Conservation (phyloP, 1,139 yeast genomes). For the Suhomyces anneliseae region DNA sequence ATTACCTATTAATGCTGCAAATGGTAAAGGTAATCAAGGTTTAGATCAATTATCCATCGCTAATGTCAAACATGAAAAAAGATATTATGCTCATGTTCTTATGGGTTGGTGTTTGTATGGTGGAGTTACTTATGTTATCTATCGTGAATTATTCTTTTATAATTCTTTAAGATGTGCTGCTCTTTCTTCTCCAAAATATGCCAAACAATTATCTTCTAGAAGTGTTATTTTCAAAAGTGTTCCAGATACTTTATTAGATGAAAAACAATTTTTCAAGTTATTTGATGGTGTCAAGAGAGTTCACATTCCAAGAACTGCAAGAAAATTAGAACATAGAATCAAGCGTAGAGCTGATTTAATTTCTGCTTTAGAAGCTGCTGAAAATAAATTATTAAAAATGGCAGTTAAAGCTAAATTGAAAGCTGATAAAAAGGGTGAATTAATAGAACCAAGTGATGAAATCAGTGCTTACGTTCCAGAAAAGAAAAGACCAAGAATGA, state of each 20-base stretch:
- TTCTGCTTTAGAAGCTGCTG: constrained; percentile 66
- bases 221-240: constrained; percentile 80
- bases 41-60: constrained; percentile 78
- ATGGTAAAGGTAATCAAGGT: constrained; percentile 59
- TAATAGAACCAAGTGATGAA: constrained; percentile 49
- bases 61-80: constrained; percentile 54
- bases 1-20: constrained; percentile 64
- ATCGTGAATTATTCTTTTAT: constrained; percentile 80
- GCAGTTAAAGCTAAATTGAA: constrained; percentile 65
- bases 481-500: constrained; percentile 75
- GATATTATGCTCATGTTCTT: constrained; percentile 86
- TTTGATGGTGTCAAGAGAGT: constrained; percentile 74
- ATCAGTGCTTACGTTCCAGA: constrained; percentile 68
- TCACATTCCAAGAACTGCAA: constrained; percentile 70
- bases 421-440: constrained; percentile 59
- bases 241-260: constrained; percentile 66
- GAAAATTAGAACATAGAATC: constrained; percentile 57
- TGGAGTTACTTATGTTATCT: constrained; percentile 63
- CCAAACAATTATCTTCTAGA: constrained; percentile 70
- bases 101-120: constrained; percentile 81
- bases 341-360: constrained; percentile 64
- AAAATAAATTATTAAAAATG: constrained; percentile 55
- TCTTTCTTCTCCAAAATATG: constrained; percentile 76
- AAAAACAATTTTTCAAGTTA: constrained; percentile 57
- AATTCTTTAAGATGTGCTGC: constrained; percentile 79